Base-by-base conservation (phyloP, 495 filamentous ascomycete genomes). In the Tuber melanosporum region DNA sequence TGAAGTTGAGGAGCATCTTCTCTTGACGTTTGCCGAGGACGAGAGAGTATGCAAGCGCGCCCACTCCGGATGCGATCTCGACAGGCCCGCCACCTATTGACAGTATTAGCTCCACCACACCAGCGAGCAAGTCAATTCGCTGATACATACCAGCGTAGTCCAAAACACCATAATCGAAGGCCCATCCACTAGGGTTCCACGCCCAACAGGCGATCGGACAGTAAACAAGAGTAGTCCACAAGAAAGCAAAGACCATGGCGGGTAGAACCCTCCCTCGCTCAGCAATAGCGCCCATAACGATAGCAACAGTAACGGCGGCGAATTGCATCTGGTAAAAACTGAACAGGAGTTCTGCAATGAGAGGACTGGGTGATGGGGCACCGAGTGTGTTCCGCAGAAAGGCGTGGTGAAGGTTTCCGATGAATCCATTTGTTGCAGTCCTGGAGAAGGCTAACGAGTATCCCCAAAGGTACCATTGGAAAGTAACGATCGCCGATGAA, bases 391-490 rank as follows among this genome's bases (percentile, higher is more conserved):
- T 90, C 85, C 87, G 89, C 75, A 98, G 89, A 15, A 92, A 95
- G 83, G 98, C 92, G 87, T 97, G 94, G 75, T 89, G 85, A 46
- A 98, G 87, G 81, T 95, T 88, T 71, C 95, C 95, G 82, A 98
- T 97, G 85, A 90, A 99, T 52, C 86, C 87, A 80, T 87, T 92
- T 72, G 92, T 94, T 49, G 93, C 95, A 7, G 90, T 87, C 83
- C 91, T 90, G 71, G 92, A 95, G 86, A 98, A 97, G 66, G 95
- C 89, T 72, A 99, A 86, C 6, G 94, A 97, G 84, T 97, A 98
- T 69, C 95, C 95, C 96, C 95, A 98, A 87, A 99, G 97, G 87
- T 98, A 99, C 95, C 95, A 99, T 84, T 98, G 95, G 86, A 98
- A 97, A 43, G 92, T 91, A 36, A 97, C 90, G 72, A 99, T 91